A percentile compares a stretch with the other conserved stretches of the same genome.
Conservation (phyloP, 805 yeast species). For the Candida ficus region DNA sequence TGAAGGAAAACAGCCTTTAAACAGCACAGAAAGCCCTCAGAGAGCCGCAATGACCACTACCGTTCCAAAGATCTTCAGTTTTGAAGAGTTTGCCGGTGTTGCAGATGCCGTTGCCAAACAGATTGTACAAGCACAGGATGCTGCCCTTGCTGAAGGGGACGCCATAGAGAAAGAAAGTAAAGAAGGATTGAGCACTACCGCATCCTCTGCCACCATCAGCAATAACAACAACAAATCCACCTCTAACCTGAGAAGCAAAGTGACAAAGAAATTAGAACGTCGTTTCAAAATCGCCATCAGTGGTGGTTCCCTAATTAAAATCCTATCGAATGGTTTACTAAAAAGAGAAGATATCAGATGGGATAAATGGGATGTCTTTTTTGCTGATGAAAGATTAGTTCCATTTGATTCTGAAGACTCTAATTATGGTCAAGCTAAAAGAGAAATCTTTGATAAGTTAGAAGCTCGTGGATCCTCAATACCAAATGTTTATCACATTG, state of each 20-base stretch:
- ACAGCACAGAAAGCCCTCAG: background rate
- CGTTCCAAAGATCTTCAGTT: constrained; percentile 89
- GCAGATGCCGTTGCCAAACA: constrained; percentile 98
- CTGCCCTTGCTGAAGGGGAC: constrained; percentile 27
- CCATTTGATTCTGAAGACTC: constrained; percentile 79
- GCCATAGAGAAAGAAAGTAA: too few species aligned
- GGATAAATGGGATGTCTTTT: constrained; percentile 93
- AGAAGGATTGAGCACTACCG: background rate
- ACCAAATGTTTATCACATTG: constrained; percentile 81
- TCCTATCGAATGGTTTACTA: constrained; percentile 80
- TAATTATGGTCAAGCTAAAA: constrained; percentile 84
- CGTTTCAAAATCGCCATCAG: constrained; percentile 87
- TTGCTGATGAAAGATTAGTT: constrained; percentile 94
- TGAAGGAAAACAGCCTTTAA: background rate
- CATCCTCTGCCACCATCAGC: background rate
- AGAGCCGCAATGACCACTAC: constrained; percentile 69
- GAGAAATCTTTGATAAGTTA: constrained; percentile 71
- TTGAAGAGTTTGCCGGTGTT: constrained; percentile 83
- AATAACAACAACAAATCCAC: constrained; percentile 8
- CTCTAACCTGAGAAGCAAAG: constrained; percentile 12
- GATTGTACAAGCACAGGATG: constrained; percentile 81
- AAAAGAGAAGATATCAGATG: constrained; percentile 74
- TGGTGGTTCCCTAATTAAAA: constrained; percentile 89
- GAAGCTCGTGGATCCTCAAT: constrained; percentile 28
- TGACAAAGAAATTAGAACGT: constrained; percentile 37